Evolutionary conservation across 176 grass and related monocot genomes (phyloP).

Genomic region (Pharus latifolius): DNA sequence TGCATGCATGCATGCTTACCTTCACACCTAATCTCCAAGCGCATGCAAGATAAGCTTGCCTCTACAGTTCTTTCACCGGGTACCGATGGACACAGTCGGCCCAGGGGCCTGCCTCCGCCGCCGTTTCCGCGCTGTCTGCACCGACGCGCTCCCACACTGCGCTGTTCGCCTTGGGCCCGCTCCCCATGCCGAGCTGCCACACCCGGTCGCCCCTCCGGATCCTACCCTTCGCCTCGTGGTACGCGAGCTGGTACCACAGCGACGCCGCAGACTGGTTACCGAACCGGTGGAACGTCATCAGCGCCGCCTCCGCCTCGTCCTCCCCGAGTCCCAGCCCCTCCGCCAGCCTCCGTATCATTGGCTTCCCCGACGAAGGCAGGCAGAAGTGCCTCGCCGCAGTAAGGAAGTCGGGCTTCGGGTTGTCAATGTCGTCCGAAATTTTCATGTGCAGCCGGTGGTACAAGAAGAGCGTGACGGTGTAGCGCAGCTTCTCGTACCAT

Average conservation of each 20-base stretch:
- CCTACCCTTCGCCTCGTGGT: slow-evolving; percentile 46
- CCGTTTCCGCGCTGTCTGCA: neutral
- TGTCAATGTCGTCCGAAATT: neutral
- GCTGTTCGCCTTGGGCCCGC: slow-evolving; percentile 14
- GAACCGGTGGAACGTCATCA: slow-evolving; percentile 68
- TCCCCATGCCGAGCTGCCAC: slow-evolving; percentile 18
- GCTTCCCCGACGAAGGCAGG: slow-evolving; percentile 46
- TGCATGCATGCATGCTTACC: too few species aligned
- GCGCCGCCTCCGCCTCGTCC: slow-evolving; percentile 49
- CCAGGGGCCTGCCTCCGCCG: neutral
- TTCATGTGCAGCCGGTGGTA: neutral
- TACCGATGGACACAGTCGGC: neutral
- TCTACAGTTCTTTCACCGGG: neutral
- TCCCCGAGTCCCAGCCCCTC: slow-evolving; percentile 44
- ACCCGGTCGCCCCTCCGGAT: slow-evolving; percentile 6
- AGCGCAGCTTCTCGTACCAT: slow-evolving; percentile 16
- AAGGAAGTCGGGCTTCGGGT: slow-evolving; percentile 36
- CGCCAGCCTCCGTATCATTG: slow-evolving; percentile 46
- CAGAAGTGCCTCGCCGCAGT: slow-evolving; percentile 46
- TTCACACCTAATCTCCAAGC: too few species aligned
- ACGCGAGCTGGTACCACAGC: slow-evolving; percentile 79
- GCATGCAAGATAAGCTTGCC: too few species aligned
- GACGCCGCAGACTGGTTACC: slow-evolving; percentile 81
- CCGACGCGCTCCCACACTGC: slow-evolving; percentile 1
- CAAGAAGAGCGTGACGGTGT: neutral